phyloP scores from a whole-genome alignment of 2,329 filamentous ascomycete species.

The Neospermospora avenae region DNA sequence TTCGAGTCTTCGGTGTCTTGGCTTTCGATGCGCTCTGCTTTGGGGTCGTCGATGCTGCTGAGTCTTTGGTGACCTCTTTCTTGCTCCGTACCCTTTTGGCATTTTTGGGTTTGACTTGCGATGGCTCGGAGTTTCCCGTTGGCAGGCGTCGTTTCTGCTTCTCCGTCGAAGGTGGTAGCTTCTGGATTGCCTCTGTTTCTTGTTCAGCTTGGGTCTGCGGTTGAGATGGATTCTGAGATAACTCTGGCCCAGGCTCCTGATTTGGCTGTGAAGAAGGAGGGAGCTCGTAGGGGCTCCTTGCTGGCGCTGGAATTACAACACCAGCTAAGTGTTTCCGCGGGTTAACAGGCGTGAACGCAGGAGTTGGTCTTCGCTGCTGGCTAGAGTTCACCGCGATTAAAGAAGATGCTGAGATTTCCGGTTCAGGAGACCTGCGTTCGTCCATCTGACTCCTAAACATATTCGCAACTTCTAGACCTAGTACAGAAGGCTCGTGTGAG shows the following conservation, averaged over 20 bases:
- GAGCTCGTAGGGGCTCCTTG: neutral
- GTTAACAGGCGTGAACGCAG: conserved; percentile 15
- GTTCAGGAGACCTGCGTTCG: neutral
- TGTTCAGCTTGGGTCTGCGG: too few species aligned
- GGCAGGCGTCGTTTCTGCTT: conserved; percentile 23
- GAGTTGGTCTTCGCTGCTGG: conserved; percentile 12
- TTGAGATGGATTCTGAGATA: neutral
- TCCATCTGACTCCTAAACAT: neutral
- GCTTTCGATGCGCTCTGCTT: neutral
- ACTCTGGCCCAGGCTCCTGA: conserved; percentile 2
- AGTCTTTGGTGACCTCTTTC: neutral
- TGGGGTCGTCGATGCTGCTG: neutral
- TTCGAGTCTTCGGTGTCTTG: conserved; percentile 4
- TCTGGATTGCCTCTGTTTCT: neutral
- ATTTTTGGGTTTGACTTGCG: neutral
- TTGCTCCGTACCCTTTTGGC: neutral
- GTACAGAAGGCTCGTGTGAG: neutral
- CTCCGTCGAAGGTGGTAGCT: conserved; percentile 11
- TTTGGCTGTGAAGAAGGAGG: conserved; percentile 1
- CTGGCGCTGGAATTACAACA: neutral
- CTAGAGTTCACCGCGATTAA: neutral
- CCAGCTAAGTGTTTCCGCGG: neutral
- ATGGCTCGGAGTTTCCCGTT: conserved; percentile 16
- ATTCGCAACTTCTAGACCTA: neutral
- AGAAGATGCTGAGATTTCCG: neutral